Evolutionary conservation across 192 early-diverging fungal species (phyloP), one percentile per base, ranked within the genome.

Genomic region (Backusella circina): DNA sequence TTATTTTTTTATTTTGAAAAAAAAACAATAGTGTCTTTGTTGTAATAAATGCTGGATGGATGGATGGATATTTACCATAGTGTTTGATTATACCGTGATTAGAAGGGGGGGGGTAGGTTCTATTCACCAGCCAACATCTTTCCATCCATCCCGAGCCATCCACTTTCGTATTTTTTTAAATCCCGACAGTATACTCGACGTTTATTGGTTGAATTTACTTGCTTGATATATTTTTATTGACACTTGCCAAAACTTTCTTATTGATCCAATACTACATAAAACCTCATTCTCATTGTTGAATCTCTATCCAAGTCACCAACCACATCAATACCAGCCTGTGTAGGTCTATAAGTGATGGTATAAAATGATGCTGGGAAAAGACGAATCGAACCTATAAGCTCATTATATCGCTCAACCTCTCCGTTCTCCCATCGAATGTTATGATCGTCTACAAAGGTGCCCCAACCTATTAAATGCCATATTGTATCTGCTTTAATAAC

Each of bases 391-490:
- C 39, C 18, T 4, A 71, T 41, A 6, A 2, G 5, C 16, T 54
- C 8, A 16, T 37, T 71, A 67, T 37, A 69, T 54, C 21, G 31
- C 1, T 18, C 15, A 10, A 73, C 33, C 8, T 6, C 21, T 18
- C 51, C 79, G 39, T 75, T 37, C 30, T 76, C 57, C 79, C 79
- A 81, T 23, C 35, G 15, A 12, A 81, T 33, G 5, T 38, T 38
- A 2, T 74, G 68, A 10, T 70, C 18, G 26, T 77, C 79, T 15
- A 70, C 31, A 32, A 65, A 70, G 1, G 72, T 70, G 30, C 79
- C 79, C 79, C 79, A 81, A 5, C 70, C 75, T 44, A 81, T 21
- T 21, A 81, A 16, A 47, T 81, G 79, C 79, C 79, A 81, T 38
- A 41, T 15, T 6, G 65, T 61, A 13, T 26, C 26, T 3, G 64